Base-by-base conservation (phyloP, 1,284 basidiomycete genomes). In the Ustilago loliicola region DNA sequence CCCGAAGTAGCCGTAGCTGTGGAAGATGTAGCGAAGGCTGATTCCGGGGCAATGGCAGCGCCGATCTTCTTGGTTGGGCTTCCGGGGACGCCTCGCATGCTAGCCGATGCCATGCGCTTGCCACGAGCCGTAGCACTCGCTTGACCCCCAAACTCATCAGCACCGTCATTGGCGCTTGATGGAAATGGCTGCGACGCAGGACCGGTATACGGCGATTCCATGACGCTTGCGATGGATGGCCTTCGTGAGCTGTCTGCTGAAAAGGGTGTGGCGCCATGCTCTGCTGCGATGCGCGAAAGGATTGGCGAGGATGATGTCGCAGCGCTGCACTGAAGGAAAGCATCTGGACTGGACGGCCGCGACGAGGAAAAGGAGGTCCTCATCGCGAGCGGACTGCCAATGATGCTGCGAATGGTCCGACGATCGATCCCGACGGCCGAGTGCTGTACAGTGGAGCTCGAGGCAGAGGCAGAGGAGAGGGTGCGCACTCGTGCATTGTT, bases 1-100 rank as follows among this genome's bases (percentile, higher is more conserved):
- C 10, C 21, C 1, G 63, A 25, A 1, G 45, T 34, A n/a, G n/a
- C 21, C 10, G 34, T 4, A 30, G 6, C 25, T 2, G 60, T 27
- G 1, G 50, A 32, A 36, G 45, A 38, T 0, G 51, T 23, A 15
- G 55, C 40, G 19, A n/a, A 17, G 7, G 53, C 42, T 13, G 45
- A 11, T 3, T 38, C 27, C 6, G 67, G 23, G 15, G 34, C 51
- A 30, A 45, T 36, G 29, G 42, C 23, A 30, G 11, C 30, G 51
- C 30, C 48, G 25, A 42, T 61, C 34, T 21, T 54, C 50, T 61
- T 64, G 4, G 40, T 52, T 4, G 68, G 59, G n/a, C 61, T 63
- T 17, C 61, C 67, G 1, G 67, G 61, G 11, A 70, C 23, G 45
- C 67, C 61, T 56, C 61, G 57, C 67, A 70, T 70, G 56, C 61